phyloP scores from a whole-genome alignment of 352 stramenopile genomes.

The Phytopythium litorale region DNA sequence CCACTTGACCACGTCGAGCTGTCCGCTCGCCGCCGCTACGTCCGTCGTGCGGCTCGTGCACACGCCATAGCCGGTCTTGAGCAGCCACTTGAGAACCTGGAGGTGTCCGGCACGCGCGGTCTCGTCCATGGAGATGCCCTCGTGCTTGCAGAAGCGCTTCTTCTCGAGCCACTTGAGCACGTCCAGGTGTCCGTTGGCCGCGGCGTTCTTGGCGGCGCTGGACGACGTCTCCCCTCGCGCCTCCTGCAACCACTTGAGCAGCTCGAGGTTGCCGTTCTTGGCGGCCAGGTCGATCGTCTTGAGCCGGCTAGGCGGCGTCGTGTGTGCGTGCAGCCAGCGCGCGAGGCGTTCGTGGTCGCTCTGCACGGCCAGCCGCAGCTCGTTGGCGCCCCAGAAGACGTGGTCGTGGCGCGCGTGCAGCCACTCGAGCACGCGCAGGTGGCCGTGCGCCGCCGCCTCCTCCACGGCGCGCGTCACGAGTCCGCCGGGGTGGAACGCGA shows the following conservation, averaged over 20 bases:
- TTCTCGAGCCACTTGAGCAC: not conserved
- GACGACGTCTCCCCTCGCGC: no score
- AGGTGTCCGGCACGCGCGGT: not conserved
- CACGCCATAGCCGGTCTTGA: not conserved
- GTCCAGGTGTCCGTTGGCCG: slow-evolving; percentile 15
- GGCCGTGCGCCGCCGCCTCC: slow-evolving; percentile 7
- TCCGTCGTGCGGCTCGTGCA: not conserved
- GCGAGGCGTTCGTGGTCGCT: slow-evolving; percentile 13
- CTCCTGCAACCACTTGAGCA: slow-evolving; percentile 21
- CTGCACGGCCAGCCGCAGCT: slow-evolving; percentile 21
- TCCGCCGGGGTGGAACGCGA: slow-evolving; percentile 8
- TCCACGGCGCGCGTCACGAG: slow-evolving; percentile 11
- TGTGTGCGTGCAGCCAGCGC: slow-evolving; percentile 22
- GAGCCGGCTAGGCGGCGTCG: slow-evolving; percentile 16
- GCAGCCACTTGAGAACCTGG: not conserved
- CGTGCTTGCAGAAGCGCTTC: not conserved
- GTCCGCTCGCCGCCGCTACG: not conserved
- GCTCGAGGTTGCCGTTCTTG: slow-evolving; percentile 23
- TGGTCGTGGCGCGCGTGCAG: slow-evolving; percentile 10
- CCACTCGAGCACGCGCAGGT: slow-evolving; percentile 11
- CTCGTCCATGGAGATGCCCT: not conserved
- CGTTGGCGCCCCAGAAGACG: slow-evolving; percentile 32
- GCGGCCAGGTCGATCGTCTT: slow-evolving; percentile 26
- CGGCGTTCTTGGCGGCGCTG: slow-evolving; percentile 9
- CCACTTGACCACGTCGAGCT: slow-evolving; percentile 3